phyloP scores from a whole-genome alignment of 176 grass and related monocot genomes.

The Oryza officinalis region DNA sequence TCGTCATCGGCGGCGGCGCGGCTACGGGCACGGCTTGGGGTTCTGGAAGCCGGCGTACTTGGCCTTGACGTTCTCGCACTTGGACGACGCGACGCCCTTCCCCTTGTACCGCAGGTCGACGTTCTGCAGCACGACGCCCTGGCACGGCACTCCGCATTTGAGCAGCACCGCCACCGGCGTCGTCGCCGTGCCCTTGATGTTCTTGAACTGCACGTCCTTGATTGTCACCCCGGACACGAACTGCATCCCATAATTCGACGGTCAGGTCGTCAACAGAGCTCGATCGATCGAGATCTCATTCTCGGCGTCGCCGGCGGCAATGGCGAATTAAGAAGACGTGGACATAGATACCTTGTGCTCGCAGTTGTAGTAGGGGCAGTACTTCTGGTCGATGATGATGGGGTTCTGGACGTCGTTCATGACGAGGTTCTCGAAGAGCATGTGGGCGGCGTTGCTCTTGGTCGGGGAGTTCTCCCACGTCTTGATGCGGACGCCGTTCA shows the following conservation, averaged over 20 bases:
- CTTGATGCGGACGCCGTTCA: conserved; percentile 70
- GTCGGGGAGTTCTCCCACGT: conserved; percentile 71
- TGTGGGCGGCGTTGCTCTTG: conserved; percentile 38
- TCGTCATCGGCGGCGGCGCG: background rate
- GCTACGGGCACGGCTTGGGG: conserved; percentile 56
- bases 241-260: background rate
- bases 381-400: conserved; percentile 77
- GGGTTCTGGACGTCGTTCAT: conserved; percentile 67
- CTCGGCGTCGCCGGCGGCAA: too few relatives aligned
- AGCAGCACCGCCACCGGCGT: conserved; percentile 56
- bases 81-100: background rate
- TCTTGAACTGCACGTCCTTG: conserved; percentile 54
- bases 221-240: conserved; percentile 52
- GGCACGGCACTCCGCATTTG: conserved; percentile 62
- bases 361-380: conserved; percentile 67
- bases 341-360: background rate
- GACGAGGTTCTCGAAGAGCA: conserved; percentile 54
- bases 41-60: conserved; percentile 48
- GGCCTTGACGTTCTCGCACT: conserved; percentile 50
- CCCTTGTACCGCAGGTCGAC: conserved; percentile 45
- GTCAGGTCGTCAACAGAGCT: too few relatives aligned
- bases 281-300: too few relatives aligned
- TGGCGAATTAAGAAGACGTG: too few relatives aligned
- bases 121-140: conserved; percentile 59
- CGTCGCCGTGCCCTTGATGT: conserved; percentile 53